Base-by-base conservation (phyloP, 148 eudicot genomes). In the Chenopodium suecicum region DNA sequence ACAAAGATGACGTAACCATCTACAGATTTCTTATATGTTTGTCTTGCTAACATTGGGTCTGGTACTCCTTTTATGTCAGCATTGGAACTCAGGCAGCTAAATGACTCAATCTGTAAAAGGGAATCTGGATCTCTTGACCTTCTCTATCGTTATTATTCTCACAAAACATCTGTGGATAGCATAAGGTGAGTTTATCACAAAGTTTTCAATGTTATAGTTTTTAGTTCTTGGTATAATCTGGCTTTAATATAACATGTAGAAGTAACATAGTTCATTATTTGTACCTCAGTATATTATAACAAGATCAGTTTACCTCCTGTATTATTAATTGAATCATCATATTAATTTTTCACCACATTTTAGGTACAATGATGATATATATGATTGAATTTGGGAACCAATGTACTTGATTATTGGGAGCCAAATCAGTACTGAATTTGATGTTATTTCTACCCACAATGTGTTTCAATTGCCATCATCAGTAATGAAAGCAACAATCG, bases 41-140 rank as follows among this genome's bases (percentile, higher is more conserved):
- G 91, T 48, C 84, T 89, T 16, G 82, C 69, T 74, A 82, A 89
- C 14, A 80, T 44, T 9, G 83, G 83, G 9, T 23, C 0, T 23
- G 86, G 88, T 54, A 87, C 81, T 11, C 91, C 91, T 37, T 87
- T 89, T n/a, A 85, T 89, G 34, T 87, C 89, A 17, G 76, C 68
- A 1, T 54, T 89, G 50, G 89, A 89, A 46, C 64, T 89, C 22
- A 83, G 91, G 52, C 82, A 11, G 34, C 41, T 89, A 10, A 20
- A 79, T 48, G 23, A 25, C 54, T 66, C 80, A 1, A 75, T 82
- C 68, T 86, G 87, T 73, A 22, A 22, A 20, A 77, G 75, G 2
- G 20, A 32, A 1, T 73, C 60, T 2, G 86, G 88, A 27, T 87
- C 88, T 6, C 77, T 87, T 34, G 47, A 23, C 9, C 80, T 81